Base-by-base conservation (phyloP, 169 alveolate genomes). In the Toxoplasma gondii region DNA sequence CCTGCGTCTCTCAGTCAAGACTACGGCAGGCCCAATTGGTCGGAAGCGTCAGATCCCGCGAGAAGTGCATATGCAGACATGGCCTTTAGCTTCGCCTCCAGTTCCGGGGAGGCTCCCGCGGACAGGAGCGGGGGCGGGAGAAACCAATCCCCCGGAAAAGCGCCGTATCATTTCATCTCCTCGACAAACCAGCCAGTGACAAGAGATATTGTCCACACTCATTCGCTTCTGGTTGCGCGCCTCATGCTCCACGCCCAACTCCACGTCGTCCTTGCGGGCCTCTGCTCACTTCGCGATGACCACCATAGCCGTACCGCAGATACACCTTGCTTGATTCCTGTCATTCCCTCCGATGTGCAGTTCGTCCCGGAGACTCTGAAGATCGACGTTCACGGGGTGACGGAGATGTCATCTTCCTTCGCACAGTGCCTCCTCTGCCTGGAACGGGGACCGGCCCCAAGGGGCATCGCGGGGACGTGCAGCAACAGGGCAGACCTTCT, bases 281-380 rank as follows among this genome's bases (percentile, higher is more conserved):
- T 78, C 44, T 78, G 86, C 86, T 78, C 86, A 4, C 39, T 78
- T 36, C 45, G 86, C n/a, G 86, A 78, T 38, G 86, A 78, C 86
- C 86, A 78, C 39, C 24, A 64, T 27, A 10, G 45, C 27, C 43
- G n/a, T 19, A 78, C n/a, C 45, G 43, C 45, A 1, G 86, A 78
- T 17, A 38, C 86, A n/a, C 29, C 86, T 0, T 78, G 39, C 49
- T n/a, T n/a, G 44, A 78, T 78, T 38, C 86, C 86, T 19, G 86
- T 78, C 43, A 78, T 78, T 78, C 86, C 86, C 43, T 78, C 86
- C n/a, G 86, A 78, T 78, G 49, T 78, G 29, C 86, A 78, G 86
- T n/a, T 78, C 45, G 86, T 78, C 19, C 86, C 86, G 44, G 86
- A 78, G 43, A 78, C 86, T n/a, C 86, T 78, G 24, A 78, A 78